These are phyloP conservation scores for Sclerotinia minor DNA, from an alignment of 2,329 filamentous ascomycete species.

Conservation along the genomic window DNA sequence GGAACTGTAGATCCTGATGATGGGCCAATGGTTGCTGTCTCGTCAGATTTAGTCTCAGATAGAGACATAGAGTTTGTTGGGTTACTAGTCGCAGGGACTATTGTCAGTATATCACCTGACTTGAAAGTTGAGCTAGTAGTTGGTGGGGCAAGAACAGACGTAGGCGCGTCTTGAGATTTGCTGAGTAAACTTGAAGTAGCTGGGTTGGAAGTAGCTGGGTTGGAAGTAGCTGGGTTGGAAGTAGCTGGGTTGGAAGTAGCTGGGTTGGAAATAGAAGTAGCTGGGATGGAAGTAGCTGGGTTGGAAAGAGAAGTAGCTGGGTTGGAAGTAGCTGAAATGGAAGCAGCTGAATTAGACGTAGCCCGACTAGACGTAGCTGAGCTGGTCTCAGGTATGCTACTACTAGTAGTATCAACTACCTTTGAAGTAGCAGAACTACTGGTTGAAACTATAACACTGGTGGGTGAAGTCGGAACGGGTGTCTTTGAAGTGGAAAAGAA, in stretches of 20 bases:
- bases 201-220: neutral
- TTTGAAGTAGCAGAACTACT: constrained; percentile 11
- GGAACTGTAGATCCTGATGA: neutral
- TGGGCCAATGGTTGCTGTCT: neutral
- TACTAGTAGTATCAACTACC: neutral
- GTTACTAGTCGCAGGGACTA: neutral
- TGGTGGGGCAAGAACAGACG: neutral
- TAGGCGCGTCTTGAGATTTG: neutral
- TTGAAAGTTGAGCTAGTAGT: neutral
- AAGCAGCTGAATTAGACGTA: neutral
- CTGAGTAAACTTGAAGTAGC: neutral
- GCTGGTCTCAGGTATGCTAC: neutral
- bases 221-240: neutral
- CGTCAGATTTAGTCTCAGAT: neutral
- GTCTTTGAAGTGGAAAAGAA: constrained; percentile 10
- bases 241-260: neutral
- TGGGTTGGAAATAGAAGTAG: neutral
- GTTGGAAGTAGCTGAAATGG: neutral
- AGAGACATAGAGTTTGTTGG: neutral
- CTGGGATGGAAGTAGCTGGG: neutral
- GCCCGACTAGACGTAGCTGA: neutral
- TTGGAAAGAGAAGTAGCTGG: neutral
- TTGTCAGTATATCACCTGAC: neutral
- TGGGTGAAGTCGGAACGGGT: neutral
- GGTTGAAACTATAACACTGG: constrained; percentile 1